Evolutionary conservation across 2,329 filamentous ascomycete genomes (phyloP).

Genomic region (Hypoxylon sp.): DNA sequence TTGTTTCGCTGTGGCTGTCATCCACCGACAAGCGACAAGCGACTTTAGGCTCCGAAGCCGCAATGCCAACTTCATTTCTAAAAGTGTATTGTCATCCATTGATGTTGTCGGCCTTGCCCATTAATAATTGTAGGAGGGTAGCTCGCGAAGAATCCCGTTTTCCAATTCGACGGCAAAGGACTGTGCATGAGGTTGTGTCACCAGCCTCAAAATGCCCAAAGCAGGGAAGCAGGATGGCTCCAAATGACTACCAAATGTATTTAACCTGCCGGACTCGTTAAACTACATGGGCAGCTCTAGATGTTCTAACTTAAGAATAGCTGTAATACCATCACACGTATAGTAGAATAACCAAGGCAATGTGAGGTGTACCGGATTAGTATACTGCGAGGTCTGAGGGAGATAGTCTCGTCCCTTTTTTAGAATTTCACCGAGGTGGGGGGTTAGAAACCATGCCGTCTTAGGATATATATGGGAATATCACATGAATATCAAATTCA

Average conservation of each 20-base stretch:
- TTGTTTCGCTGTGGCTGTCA: constrained; percentile 21
- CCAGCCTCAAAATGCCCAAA: constrained; percentile 42
- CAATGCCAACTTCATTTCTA: constrained; percentile 44
- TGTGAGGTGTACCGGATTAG: constrained; percentile 10
- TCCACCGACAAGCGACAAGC: constrained; percentile 20
- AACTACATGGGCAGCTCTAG: constrained; percentile 35
- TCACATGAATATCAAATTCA: constrained; percentile 32
- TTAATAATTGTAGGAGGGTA: constrained; percentile 36
- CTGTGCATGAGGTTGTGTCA: constrained; percentile 45
- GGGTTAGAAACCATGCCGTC: constrained; percentile 14
- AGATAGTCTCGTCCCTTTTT: constrained; percentile 26
- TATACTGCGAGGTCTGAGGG: constrained; percentile 19
- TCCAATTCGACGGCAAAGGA: constrained; percentile 44
- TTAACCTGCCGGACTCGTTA: constrained; percentile 36
- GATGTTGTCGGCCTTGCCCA: constrained; percentile 36
- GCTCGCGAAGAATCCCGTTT: constrained; percentile 18
- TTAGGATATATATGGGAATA: constrained; percentile 19
- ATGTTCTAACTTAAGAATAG: constrained; percentile 30
- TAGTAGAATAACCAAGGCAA: background rate
- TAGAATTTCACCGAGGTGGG: constrained; percentile 43
- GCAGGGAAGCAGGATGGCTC: constrained; percentile 19
- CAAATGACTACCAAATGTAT: constrained; percentile 26
- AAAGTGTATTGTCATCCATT: constrained; percentile 42
- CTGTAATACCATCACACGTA: too few species aligned
- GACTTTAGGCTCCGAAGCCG: constrained; percentile 42